Evolutionary conservation across 371 early-diverging fungal species (phyloP).

Genomic region (Saksenaea vasiformis): DNA sequence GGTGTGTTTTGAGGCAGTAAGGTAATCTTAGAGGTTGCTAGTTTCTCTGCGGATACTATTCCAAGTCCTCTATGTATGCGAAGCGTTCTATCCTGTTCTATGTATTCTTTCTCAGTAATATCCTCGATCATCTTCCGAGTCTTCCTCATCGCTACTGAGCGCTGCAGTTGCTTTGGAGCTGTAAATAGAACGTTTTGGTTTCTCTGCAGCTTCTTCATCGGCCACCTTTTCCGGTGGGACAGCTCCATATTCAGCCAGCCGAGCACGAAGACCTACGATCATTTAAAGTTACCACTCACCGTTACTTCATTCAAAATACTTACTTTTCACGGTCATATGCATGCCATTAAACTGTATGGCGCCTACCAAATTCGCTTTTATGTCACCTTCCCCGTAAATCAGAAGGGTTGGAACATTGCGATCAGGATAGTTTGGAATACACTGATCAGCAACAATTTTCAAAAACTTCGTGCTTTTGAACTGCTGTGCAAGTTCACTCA

Average conservation of each 20-base stretch:
- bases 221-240: conserved; percentile 40
- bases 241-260: conserved; percentile 41
- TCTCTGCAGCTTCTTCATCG: conserved; percentile 18
- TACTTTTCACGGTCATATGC: conserved; percentile 72
- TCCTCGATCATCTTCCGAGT: conserved; percentile 51
- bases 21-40: no score
- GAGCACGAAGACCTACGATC: conserved; percentile 35
- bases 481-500: conserved; percentile 77
- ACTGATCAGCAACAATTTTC: conserved; percentile 88
- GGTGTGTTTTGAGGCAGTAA: no score
- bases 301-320: conserved; percentile 8
- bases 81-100: no score
- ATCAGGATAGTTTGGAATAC: conserved; percentile 94
- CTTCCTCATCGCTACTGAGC: conserved; percentile 63
- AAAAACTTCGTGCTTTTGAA: conserved; percentile 90
- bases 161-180: conserved; percentile 56
- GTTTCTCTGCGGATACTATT: no score
- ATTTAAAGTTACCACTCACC: neutral
- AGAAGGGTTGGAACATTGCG: conserved; percentile 89
- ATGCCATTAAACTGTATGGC: conserved; percentile 80
- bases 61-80: no score
- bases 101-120: conserved; percentile 27
- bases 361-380: conserved; percentile 83
- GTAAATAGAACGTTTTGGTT: conserved; percentile 38
- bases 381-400: conserved; percentile 86